Percentiles rank a stretch among this genome's conserved stretches.
Evolutionary conservation across 2,329 filamentous ascomycete species (phyloP).

Genomic region (Chaetomium strumarium): DNA sequence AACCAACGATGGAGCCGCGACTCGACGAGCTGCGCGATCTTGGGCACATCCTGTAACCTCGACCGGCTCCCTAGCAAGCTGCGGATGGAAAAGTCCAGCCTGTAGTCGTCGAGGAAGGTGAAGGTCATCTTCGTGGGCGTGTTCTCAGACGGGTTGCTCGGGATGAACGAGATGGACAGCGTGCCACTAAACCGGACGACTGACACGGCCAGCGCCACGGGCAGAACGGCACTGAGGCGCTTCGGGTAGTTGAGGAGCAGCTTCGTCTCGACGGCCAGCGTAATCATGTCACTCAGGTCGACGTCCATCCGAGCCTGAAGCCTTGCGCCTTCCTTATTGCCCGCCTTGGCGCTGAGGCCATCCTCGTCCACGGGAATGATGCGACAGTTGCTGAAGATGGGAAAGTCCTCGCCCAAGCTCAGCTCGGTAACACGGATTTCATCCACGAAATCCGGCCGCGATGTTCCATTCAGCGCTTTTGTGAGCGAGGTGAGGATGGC

Average conservation of each 20-base stretch:
- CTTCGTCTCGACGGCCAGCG: constrained; percentile 89
- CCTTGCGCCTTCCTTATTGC: constrained; percentile 59
- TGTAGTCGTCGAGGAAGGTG: constrained; percentile 85
- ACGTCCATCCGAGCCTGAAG: constrained; percentile 96
- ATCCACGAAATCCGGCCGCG: constrained; percentile 85
- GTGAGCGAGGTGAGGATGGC: constrained; percentile 82
- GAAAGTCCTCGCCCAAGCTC: constrained; percentile 91
- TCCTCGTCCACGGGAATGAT: constrained; percentile 88
- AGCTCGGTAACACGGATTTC: constrained; percentile 92
- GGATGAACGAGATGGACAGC: constrained; percentile 86
- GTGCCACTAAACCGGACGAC: constrained; percentile 94
- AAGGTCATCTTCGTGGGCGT: constrained; percentile 88
- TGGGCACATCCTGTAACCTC: constrained; percentile 76
- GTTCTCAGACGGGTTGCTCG: constrained; percentile 60
- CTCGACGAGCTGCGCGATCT: constrained; percentile 81
- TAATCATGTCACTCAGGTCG: constrained; percentile 92
- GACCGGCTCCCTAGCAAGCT: constrained; percentile 76
- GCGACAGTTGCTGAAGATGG: constrained; percentile 96
- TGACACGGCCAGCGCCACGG: constrained; percentile 84
- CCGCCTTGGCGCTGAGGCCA: constrained; percentile 51
- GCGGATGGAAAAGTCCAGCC: constrained; percentile 74
- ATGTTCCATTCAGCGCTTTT: constrained; percentile 77
- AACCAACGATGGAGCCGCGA: constrained; percentile 78
- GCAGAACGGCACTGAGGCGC: constrained; percentile 78
- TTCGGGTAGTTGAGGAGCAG: constrained; percentile 92